These are phyloP conservation scores for Penicillium cinerascens DNA, from an alignment of 495 filamentous ascomycete genomes.

Conservation along the genomic window DNA sequence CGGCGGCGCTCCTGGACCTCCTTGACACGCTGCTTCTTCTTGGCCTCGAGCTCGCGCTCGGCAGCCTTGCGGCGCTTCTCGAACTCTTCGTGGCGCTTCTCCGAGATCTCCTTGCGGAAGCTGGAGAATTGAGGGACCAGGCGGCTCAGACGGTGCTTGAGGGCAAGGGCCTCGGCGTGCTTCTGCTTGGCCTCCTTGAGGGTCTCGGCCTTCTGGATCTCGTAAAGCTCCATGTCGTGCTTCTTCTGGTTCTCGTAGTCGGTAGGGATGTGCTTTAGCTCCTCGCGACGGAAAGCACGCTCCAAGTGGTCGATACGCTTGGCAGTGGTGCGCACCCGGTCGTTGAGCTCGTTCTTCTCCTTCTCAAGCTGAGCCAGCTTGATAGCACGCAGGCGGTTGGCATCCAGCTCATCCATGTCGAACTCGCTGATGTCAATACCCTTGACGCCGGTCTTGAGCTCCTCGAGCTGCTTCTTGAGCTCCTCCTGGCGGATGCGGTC, in stretches of 20 bases:
- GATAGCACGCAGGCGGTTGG: conserved; percentile 82
- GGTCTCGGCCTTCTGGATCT: conserved; percentile 69
- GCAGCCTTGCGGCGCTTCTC: conserved; percentile 87
- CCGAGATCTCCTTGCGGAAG: conserved; percentile 74
- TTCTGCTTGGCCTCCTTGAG: conserved; percentile 77
- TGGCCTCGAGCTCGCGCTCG: conserved; percentile 82
- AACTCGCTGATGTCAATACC: conserved; percentile 74
- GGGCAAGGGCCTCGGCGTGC: conserved; percentile 83
- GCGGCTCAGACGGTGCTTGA: conserved; percentile 85
- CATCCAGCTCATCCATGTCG: conserved; percentile 82
- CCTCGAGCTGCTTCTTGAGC: conserved; percentile 91
- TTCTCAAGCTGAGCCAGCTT: conserved; percentile 94
- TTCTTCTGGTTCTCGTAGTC: conserved; percentile 86
- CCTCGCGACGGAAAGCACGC: conserved; percentile 92
- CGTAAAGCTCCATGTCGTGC: conserved; percentile 74
- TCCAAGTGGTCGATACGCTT: conserved; percentile 98
- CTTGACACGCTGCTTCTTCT: conserved; percentile 81
- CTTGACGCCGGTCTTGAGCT: conserved; percentile 82
- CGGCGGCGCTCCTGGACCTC: conserved; percentile 70
- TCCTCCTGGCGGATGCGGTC: conserved; percentile 90
- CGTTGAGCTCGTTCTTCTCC: conserved; percentile 91
- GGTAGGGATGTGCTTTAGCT: conserved; percentile 81
- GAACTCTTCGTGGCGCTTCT: conserved; percentile 89
- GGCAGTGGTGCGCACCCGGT: conserved; percentile 83
- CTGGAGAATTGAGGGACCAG: conserved; percentile 76